Evolutionary conservation across 2,329 filamentous ascomycete species (phyloP).

Genomic region (Colletotrichum echinochloae): DNA sequence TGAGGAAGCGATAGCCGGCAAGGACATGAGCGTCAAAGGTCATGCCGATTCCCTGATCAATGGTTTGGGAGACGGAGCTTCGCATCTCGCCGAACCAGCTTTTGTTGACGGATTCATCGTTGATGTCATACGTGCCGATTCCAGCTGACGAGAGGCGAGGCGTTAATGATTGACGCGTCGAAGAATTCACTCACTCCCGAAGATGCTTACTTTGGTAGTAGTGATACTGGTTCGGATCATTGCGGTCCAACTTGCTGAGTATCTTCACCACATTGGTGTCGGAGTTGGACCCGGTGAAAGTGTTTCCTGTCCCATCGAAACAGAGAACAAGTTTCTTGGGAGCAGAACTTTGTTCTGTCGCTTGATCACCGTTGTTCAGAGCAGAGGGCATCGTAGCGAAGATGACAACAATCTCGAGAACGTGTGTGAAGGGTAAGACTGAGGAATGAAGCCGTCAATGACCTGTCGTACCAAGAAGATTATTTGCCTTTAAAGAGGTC

Average conservation of each 20-base stretch:
- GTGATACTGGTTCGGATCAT: slow-evolving; percentile 57
- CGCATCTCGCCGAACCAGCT: slow-evolving; percentile 49
- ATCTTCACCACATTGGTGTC: slow-evolving; percentile 68
- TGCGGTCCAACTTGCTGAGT: slow-evolving; percentile 59
- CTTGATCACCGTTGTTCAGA: not conserved
- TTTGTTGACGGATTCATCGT: slow-evolving; percentile 56
- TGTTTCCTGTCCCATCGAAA: slow-evolving; percentile 63
- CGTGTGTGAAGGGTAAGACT: not conserved
- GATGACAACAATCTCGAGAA: not conserved
- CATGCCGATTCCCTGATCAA: slow-evolving; percentile 58
- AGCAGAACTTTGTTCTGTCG: not conserved
- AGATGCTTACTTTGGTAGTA: slow-evolving; percentile 60
- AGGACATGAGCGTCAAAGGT: slow-evolving; percentile 65
- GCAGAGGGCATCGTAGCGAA: not conserved
- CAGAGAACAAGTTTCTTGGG: slow-evolving; percentile 59
- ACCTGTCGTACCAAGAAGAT: not conserved
- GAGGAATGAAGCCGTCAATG: not conserved
- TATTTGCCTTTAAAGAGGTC: too few relatives aligned
- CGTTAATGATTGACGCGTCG: not conserved
- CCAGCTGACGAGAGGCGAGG: slow-evolving; percentile 50
- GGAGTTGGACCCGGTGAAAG: slow-evolving; percentile 58
- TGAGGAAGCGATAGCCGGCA: slow-evolving; percentile 65
- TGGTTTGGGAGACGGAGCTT: slow-evolving; percentile 53
- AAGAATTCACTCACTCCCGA: too few relatives aligned
- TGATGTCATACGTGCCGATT: slow-evolving; percentile 62